Percentiles rank a stretch among this genome's conserved stretches.
Evolutionary conservation across 2,329 filamentous ascomycete species (phyloP).

Genomic region (Exophiala sp.): DNA sequence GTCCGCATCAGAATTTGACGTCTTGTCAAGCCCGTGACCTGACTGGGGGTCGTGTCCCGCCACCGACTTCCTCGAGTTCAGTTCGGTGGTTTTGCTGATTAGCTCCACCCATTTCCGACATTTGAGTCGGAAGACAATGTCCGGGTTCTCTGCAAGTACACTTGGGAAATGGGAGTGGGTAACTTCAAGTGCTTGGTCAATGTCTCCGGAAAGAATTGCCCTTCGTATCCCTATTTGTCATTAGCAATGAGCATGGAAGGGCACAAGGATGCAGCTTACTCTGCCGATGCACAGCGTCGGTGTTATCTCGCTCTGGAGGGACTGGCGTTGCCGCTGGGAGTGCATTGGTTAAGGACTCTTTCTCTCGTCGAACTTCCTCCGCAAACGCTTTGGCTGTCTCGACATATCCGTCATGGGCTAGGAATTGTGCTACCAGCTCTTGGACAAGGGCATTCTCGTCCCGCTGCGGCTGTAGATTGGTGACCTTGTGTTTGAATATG

Average conservation of each 20-base stretch:
- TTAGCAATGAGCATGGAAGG: conserved; percentile 8
- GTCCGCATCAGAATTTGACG: conserved; percentile 32
- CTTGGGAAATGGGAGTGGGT: conserved; percentile 72
- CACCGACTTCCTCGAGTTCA: conserved; percentile 47
- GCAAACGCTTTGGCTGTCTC: conserved; percentile 87
- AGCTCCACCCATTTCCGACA: conserved; percentile 95
- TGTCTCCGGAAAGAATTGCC: conserved; percentile 84
- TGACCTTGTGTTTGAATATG: conserved; percentile 56
- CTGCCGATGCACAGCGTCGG: conserved; percentile 80
- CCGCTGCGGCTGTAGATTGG: conserved; percentile 52
- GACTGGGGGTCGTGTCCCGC: conserved; percentile 31
- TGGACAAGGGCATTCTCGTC: conserved; percentile 72
- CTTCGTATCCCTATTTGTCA: conserved; percentile 64
- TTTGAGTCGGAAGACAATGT: conserved; percentile 79
- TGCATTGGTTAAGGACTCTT: conserved; percentile 60
- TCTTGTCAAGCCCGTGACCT: conserved; percentile 39
- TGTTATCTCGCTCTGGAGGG: conserved; percentile 57
- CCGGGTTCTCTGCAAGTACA: conserved; percentile 71
- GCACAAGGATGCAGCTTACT: conserved; percentile 49
- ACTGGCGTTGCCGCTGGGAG: conserved; percentile 52
- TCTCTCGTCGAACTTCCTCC: conserved; percentile 69
- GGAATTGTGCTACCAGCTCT: conserved; percentile 75
- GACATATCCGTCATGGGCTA: conserved; percentile 92
- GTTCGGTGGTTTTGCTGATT: conserved; percentile 68
- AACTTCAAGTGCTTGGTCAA: conserved; percentile 80